Evolutionary conservation across 495 filamentous ascomycete genomes (phyloP).

Genomic region (Melanomma pulvis-pyrius): DNA sequence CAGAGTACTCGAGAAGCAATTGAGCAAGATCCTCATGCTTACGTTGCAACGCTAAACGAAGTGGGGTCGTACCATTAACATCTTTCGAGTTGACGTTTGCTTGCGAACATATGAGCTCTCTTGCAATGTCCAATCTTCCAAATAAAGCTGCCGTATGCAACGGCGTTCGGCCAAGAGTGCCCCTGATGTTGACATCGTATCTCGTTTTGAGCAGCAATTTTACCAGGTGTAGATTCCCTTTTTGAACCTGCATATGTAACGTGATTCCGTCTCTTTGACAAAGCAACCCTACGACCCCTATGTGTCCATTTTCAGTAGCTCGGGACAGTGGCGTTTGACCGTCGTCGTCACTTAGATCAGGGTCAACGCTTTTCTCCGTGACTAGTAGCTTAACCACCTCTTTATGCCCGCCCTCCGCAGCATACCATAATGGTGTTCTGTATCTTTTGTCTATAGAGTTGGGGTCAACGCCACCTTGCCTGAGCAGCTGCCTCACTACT

Average conservation of each 20-base stretch:
- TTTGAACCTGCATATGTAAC: background rate
- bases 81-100: background rate
- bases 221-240: background rate
- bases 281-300: background rate
- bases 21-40: background rate
- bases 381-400: background rate
- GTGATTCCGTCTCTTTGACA: background rate
- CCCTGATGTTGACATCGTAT: background rate
- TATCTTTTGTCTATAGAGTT: background rate
- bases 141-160: background rate
- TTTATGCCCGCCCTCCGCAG: background rate
- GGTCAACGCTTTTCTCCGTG: background rate
- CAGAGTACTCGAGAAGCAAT: background rate
- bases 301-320: background rate
- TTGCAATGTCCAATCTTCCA: background rate
- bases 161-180: background rate
- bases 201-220: background rate
- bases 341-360: background rate
- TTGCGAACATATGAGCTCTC: background rate
- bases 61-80: background rate
- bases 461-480: background rate
- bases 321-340: background rate
- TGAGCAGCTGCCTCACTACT: background rate
- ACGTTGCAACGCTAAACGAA: background rate
- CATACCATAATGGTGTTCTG: background rate